Evolutionary conservation across 1,284 basidiomycete species (phyloP).

Genomic region (Schizopora paradoxa): DNA sequence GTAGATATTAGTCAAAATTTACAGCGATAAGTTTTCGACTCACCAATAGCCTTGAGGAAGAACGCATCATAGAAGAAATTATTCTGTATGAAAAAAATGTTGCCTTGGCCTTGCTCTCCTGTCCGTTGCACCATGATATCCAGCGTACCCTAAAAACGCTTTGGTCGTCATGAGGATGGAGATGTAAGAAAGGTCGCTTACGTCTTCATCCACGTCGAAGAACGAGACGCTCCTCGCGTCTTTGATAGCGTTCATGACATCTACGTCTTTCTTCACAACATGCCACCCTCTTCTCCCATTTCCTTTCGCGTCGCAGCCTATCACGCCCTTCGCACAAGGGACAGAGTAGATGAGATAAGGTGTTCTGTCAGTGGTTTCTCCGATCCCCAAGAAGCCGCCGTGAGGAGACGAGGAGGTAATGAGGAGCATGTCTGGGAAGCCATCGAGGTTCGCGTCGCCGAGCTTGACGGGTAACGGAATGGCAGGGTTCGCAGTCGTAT

Average conservation of each 20-base stretch:
- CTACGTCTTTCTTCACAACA: slow-evolving; percentile 55
- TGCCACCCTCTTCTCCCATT: slow-evolving; percentile 57
- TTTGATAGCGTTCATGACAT: slow-evolving; percentile 58
- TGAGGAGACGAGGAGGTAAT: slow-evolving; percentile 44
- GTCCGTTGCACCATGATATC: slow-evolving; percentile 89
- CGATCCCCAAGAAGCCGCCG: slow-evolving; percentile 28
- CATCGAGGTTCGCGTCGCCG: slow-evolving; percentile 92
- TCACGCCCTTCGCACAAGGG: slow-evolving; percentile 55
- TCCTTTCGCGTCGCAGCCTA: slow-evolving; percentile 47
- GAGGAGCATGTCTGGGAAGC: slow-evolving; percentile 86
- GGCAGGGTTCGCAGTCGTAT: slow-evolving; percentile 54
- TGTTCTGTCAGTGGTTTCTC: slow-evolving; percentile 35
- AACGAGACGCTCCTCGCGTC: slow-evolving; percentile 83
- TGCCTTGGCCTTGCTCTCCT: slow-evolving; percentile 57
- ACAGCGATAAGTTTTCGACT: slow-evolving; percentile 21
- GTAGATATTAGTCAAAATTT: slow-evolving; percentile 4
- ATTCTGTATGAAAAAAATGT: slow-evolving; percentile 86
- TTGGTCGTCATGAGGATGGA: background rate
- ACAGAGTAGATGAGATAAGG: slow-evolving; percentile 72
- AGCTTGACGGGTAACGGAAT: slow-evolving; percentile 77
- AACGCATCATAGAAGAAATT: slow-evolving; percentile 99
- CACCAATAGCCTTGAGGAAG: slow-evolving; percentile 94
- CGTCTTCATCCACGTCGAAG: slow-evolving; percentile 95
- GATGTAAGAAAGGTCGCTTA: slow-evolving; percentile 35
- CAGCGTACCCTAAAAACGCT: slow-evolving; percentile 70